Percentiles rank a stretch among this genome's conserved stretches.
phyloP scores from a whole-genome alignment of 2,329 filamentous ascomycete species.

The Claviceps pusilla region DNA sequence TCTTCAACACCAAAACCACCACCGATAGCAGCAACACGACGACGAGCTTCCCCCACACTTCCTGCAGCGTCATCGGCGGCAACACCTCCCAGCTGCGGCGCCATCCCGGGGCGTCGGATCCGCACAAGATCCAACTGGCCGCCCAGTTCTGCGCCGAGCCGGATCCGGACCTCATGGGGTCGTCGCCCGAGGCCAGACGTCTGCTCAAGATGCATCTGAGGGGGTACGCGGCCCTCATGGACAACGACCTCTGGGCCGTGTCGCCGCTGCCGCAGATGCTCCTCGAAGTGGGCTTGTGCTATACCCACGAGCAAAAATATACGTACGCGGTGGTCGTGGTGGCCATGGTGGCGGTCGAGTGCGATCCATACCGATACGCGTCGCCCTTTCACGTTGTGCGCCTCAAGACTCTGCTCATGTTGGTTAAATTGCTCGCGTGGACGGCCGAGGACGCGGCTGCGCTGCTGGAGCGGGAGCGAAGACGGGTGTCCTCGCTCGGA shows the following conservation, averaged over 20 bases:
- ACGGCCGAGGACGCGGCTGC: constrained; percentile 24
- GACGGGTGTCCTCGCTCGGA: too few species aligned
- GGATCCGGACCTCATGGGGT: background rate
- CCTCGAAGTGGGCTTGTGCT: constrained; percentile 29
- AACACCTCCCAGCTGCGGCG: constrained; percentile 6
- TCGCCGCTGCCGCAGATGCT: constrained; percentile 33
- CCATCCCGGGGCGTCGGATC: constrained; percentile 10
- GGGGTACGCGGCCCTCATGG: constrained; percentile 12
- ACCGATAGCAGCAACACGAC: constrained; percentile 10
- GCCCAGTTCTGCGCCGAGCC: background rate
- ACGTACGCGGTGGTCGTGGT: constrained; percentile 29
- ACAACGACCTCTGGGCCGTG: constrained; percentile 28
- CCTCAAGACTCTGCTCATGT: constrained; percentile 34
- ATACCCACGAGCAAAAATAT: constrained; percentile 26
- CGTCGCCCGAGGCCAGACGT: background rate
- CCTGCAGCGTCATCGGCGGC: constrained; percentile 25
- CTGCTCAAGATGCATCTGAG: background rate
- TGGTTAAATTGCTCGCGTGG: constrained; percentile 37
- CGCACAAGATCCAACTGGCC: constrained; percentile 11
- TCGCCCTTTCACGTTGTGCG: constrained; percentile 36
- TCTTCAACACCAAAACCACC: constrained; percentile 14
- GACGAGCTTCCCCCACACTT: constrained; percentile 22
- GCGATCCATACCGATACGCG: constrained; percentile 34
- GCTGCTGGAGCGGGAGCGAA: constrained; percentile 10
- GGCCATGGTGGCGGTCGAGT: constrained; percentile 31